Evolutionary conservation across 129 eudicot species (phyloP).

Genomic region (Escallonia herrerae): DNA sequence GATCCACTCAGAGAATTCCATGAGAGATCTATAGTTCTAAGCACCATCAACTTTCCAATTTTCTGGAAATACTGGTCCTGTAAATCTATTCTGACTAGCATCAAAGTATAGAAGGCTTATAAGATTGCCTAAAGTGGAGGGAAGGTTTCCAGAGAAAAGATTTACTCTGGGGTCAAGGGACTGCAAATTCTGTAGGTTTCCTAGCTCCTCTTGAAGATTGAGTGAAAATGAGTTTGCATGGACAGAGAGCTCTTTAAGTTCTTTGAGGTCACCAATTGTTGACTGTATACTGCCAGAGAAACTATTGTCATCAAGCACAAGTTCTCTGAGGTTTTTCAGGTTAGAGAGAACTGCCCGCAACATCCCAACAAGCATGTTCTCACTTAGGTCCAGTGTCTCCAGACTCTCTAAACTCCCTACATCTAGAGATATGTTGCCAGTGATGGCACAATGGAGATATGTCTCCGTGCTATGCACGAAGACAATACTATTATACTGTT

Average conservation of each 20-base stretch:
- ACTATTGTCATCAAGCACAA: slow-evolving; percentile 64
- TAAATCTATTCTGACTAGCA: slow-evolving; percentile 52
- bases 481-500: too few relatives aligned
- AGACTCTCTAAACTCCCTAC: slow-evolving; percentile 32
- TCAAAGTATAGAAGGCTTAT: slow-evolving; percentile 45
- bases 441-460: slow-evolving; percentile 34
- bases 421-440: slow-evolving; percentile 44
- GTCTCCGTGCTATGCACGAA: too few relatives aligned
- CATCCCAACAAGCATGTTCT: slow-evolving; percentile 45
- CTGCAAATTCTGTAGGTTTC: slow-evolving; percentile 38
- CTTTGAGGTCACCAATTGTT: slow-evolving; percentile 46
- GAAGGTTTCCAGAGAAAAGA: slow-evolving; percentile 61
- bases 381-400: slow-evolving; percentile 65
- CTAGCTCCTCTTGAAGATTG: slow-evolving; percentile 64
- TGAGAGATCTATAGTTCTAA: slow-evolving; percentile 58
- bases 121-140: slow-evolving; percentile 52
- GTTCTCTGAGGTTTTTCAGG: slow-evolving; percentile 34
- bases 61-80: slow-evolving; percentile 43
- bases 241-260: slow-evolving; percentile 63
- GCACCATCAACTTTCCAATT: slow-evolving; percentile 46
- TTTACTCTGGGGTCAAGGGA: slow-evolving; percentile 67
- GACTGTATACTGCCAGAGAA: slow-evolving; percentile 63
- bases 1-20: slow-evolving; percentile 49
- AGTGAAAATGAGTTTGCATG: slow-evolving; percentile 58
- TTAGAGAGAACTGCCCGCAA: slow-evolving; percentile 36